Conservation (phyloP, 2,329 filamentous ascomycete genomes). For the Colletotrichum gloeosporioides region DNA sequence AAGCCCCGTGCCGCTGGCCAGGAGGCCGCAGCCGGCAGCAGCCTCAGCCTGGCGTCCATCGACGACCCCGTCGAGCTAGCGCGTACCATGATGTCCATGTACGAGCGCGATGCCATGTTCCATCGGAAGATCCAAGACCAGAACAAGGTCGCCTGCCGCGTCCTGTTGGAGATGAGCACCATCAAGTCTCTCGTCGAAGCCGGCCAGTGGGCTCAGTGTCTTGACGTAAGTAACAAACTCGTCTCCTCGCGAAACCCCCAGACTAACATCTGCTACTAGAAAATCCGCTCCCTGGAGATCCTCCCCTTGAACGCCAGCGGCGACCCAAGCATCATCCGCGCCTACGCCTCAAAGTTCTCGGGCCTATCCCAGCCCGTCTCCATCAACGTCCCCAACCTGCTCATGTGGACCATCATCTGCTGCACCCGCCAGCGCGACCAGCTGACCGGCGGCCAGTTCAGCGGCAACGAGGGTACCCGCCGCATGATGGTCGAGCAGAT, state of each 20-base stretch:
- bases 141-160: slow-evolving; percentile 61
- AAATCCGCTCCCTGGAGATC: slow-evolving; percentile 76
- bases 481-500: slow-evolving; percentile 72
- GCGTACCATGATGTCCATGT: slow-evolving; percentile 67
- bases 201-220: slow-evolving; percentile 60
- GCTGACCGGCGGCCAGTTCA: slow-evolving; percentile 74
- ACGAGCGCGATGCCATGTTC: slow-evolving; percentile 66
- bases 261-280: slow-evolving; percentile 47
- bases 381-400: slow-evolving; percentile 86
- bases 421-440: slow-evolving; percentile 80
- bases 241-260: neutral
- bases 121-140: slow-evolving; percentile 61
- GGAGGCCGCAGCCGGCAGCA: slow-evolving; percentile 51
- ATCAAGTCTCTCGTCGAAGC: slow-evolving; percentile 63
- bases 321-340: slow-evolving; percentile 80
- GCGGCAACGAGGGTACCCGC: slow-evolving; percentile 71
- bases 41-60: slow-evolving; percentile 64
- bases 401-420: slow-evolving; percentile 92
- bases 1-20: slow-evolving; percentile 67
- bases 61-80: slow-evolving; percentile 67
- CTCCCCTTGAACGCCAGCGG: slow-evolving; percentile 79
- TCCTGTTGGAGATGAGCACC: slow-evolving; percentile 65
- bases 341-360: slow-evolving; percentile 81
- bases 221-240: slow-evolving; percentile 57
- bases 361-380: slow-evolving; percentile 80